Percentiles rank a stretch among this genome's conserved stretches.
Conservation (phyloP, 495 filamentous ascomycete genomes). For the Schizothecium vesticola region DNA sequence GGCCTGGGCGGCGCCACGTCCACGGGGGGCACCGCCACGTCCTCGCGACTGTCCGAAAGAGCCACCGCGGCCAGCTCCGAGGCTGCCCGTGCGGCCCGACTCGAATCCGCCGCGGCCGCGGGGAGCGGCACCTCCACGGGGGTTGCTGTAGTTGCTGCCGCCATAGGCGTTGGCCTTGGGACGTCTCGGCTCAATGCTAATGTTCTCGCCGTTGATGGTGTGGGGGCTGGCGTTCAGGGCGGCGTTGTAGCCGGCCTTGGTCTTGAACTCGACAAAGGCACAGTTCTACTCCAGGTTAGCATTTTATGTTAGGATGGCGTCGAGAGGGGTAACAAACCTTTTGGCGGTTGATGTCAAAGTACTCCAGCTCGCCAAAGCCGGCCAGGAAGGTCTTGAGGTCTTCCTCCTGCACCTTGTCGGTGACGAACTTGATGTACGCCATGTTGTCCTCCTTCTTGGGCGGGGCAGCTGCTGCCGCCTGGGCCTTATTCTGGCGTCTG, state of each 20-base stretch:
- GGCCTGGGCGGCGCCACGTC: slow-evolving; percentile 37
- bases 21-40: slow-evolving; percentile 53
- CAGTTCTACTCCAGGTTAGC: slow-evolving; percentile 64
- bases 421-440: slow-evolving; percentile 92
- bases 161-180: slow-evolving; percentile 63
- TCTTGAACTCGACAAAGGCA: slow-evolving; percentile 90
- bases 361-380: slow-evolving; percentile 71
- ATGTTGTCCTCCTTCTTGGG: slow-evolving; percentile 62
- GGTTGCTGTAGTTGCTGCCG: slow-evolving; percentile 56
- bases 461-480: slow-evolving; percentile 44
- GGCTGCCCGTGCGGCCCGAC: slow-evolving; percentile 51
- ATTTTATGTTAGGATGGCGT: neutral
- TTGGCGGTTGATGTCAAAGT: slow-evolving; percentile 80
- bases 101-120: slow-evolving; percentile 64
- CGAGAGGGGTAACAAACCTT: slow-evolving; percentile 58
- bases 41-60: slow-evolving; percentile 52
- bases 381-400: slow-evolving; percentile 60
- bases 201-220: slow-evolving; percentile 69
- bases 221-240: slow-evolving; percentile 84
- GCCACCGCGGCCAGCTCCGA: slow-evolving; percentile 62
- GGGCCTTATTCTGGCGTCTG: slow-evolving; percentile 68
- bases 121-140: slow-evolving; percentile 52
- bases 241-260: slow-evolving; percentile 67
- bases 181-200: slow-evolving; percentile 85
- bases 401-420: slow-evolving; percentile 68